Conservation (phyloP, 228 moss, liverwort and hornwort species). For the Sphagnum fallax region DNA sequence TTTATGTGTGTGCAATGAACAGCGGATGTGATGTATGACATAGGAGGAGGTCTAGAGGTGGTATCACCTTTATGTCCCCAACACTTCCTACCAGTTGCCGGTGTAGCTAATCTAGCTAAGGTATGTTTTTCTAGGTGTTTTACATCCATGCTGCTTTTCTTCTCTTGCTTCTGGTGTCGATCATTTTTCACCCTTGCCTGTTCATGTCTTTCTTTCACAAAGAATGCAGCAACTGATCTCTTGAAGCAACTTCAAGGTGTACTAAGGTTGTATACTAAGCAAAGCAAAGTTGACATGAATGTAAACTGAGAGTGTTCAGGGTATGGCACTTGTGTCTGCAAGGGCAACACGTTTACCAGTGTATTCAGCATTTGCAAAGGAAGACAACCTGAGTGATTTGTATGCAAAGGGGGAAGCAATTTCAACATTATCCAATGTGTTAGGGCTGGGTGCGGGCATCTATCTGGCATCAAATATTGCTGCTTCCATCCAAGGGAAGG, state of each 20-base stretch:
- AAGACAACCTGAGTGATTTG: conserved; percentile 95
- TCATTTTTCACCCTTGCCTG: background rate
- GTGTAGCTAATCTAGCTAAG: conserved; percentile 97
- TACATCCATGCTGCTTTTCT: background rate
- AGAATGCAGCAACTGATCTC: too few species aligned
- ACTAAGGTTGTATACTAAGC: too few species aligned
- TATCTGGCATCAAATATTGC: conserved; percentile 78
- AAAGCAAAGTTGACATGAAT: background rate
- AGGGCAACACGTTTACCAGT: conserved; percentile 93
- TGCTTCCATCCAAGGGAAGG: conserved; percentile 84
- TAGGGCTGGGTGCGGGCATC: conserved; percentile 93
- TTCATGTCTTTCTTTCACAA: background rate
- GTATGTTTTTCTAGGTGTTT: conserved; percentile 14
- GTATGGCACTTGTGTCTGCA: conserved; percentile 96
- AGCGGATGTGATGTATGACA: conserved; percentile 90
- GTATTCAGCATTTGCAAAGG: conserved; percentile 88
- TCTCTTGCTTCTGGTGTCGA: too few species aligned
- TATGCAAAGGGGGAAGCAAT: conserved; percentile 99
- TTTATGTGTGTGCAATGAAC: background rate
- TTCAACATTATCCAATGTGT: conserved; percentile 89
- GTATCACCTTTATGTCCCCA: conserved; percentile 88
- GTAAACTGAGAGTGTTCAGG: conserved; percentile 23
- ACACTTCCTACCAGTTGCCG: conserved; percentile 87
- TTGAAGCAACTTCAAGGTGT: background rate
- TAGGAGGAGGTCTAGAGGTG: conserved; percentile 94